A percentile compares a stretch with the other conserved stretches of the same genome.
phyloP scores from a whole-genome alignment of 2,329 filamentous ascomycete genomes.

The Exophiala alcalophila region DNA sequence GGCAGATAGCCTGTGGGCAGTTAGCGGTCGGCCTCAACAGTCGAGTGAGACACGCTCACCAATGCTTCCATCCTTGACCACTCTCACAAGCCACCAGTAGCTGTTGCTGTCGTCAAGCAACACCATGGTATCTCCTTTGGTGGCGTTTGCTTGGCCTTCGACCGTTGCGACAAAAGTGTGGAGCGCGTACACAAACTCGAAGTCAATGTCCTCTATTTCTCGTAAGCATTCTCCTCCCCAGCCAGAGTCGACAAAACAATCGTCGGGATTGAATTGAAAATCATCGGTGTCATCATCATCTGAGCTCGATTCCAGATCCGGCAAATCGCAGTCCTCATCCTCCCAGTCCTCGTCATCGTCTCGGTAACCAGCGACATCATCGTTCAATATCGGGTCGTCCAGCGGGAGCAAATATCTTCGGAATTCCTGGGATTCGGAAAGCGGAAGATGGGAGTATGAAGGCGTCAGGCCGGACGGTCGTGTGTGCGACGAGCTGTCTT shows the following conservation, averaged over 20 bases:
- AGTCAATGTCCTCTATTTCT: slow-evolving; percentile 96
- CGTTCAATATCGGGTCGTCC: slow-evolving; percentile 42
- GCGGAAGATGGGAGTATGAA: slow-evolving; percentile 7
- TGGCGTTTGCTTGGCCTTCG: slow-evolving; percentile 96
- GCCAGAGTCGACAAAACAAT: slow-evolving; percentile 66
- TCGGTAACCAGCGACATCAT: slow-evolving; percentile 20
- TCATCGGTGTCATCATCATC: slow-evolving; percentile 66
- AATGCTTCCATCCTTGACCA: slow-evolving; percentile 97
- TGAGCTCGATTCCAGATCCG: slow-evolving; percentile 45
- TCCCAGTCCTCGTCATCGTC: slow-evolving; percentile 17
- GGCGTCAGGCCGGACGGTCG: not conserved
- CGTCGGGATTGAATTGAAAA: slow-evolving; percentile 55
- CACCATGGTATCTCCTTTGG: slow-evolving; percentile 98
- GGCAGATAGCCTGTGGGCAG: slow-evolving; percentile 74
- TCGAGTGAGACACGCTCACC: slow-evolving; percentile 56
- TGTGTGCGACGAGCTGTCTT: not conserved
- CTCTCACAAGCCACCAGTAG: slow-evolving; percentile 98
- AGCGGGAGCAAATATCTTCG: slow-evolving; percentile 42
- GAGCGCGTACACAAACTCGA: slow-evolving; percentile 97
- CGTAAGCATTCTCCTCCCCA: slow-evolving; percentile 84
- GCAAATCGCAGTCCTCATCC: slow-evolving; percentile 37
- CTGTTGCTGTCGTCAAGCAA: slow-evolving; percentile 97
- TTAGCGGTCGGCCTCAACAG: no score
- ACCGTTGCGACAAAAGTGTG: slow-evolving; percentile 98
- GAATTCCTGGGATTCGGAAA: slow-evolving; percentile 30